phyloP scores from a whole-genome alignment of 225 moss, liverwort and hornwort genomes.

The Takakia lepidozioides region DNA sequence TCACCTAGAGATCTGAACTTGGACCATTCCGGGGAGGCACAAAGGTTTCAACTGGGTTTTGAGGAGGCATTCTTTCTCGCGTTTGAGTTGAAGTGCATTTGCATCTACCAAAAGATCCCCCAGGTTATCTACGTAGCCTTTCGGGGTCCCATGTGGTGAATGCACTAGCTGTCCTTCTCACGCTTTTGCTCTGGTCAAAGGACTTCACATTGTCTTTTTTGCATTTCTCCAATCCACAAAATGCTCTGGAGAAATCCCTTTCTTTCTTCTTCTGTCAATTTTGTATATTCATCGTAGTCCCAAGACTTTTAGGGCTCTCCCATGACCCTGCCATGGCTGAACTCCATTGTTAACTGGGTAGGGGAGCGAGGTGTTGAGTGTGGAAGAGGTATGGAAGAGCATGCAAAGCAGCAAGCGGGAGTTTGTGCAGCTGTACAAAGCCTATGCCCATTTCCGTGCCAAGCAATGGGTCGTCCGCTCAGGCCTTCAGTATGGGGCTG shows the following conservation, averaged over 20 bases:
- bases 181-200: too few relatives aligned
- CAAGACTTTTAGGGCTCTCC: too few relatives aligned
- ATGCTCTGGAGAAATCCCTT: too few relatives aligned
- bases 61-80: slow-evolving; percentile 87
- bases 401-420: slow-evolving; percentile 46
- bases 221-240: too few relatives aligned
- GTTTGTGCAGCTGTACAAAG: slow-evolving; percentile 51
- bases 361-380: slow-evolving; percentile 39
- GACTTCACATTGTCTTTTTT: too few relatives aligned
- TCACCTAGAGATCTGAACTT: slow-evolving; percentile 40
- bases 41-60: slow-evolving; percentile 60
- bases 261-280: too few relatives aligned
- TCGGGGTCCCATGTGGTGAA: too few relatives aligned
- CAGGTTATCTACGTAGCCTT: slow-evolving; percentile 22
- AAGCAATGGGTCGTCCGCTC: slow-evolving; percentile 82
- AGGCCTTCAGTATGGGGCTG: slow-evolving; percentile 93
- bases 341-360: too few relatives aligned
- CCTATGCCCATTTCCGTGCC: slow-evolving; percentile 70
- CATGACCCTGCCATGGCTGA: too few relatives aligned
- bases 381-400: slow-evolving; percentile 54
- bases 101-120: slow-evolving; percentile 33
- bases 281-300: too few relatives aligned
- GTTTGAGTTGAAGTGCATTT: slow-evolving; percentile 53
- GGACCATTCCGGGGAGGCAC: slow-evolving; percentile 21
- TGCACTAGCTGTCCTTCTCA: too few relatives aligned